Evolutionary conservation across 1,284 basidiomycete species (phyloP), one percentile per base, ranked within the genome.

Genomic region (Thelephora terrestris): DNA sequence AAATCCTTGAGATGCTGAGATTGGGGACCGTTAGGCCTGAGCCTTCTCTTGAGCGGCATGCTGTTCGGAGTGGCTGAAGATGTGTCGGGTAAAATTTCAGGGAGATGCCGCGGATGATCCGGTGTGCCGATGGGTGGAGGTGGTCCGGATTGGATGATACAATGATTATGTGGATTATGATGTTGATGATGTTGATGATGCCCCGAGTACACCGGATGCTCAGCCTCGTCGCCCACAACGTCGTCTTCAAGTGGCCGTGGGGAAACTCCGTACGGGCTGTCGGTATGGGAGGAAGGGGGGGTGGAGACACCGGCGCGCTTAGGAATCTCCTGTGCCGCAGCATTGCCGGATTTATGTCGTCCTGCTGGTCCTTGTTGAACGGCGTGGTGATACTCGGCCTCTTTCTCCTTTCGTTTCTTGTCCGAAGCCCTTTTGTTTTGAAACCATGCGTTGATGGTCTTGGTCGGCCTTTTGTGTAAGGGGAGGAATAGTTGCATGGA

Each of bases 391-490:
- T 55, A 50, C 47, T 57, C 51, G 32, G 57, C 52, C 38, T 57
- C 57, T 49, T 61, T 62, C 50, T 61, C 57, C 10, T 47, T 54
- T 44, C 81, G 75, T 66, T 87, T 87, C 74, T 85, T 87, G 57
- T 77, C 79, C 20, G 85, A 85, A 14, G 84, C 85, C 50, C 84
- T 75, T 71, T 85, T 87, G 63, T 87, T 87, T 65, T 87, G 85
- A 66, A 87, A 87, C 81, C 83, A 87, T 21, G 84, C 81, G 60
- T 85, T 85, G 59, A 87, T 84, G 2, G 81, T 85, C 72, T 87
- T 87, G 62, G 76, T 79, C 61, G 86, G 81, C 81, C 84, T 87
- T 32, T 59, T 34, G 48, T 47, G 39, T 50, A 46, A 43, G 46
- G 45, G 38, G 50, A 54, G 54, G 51, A 48, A 49, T 53, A 47